phyloP scores from a whole-genome alignment of 2,329 filamentous ascomycete genomes.

The Aspergillus niger region DNA sequence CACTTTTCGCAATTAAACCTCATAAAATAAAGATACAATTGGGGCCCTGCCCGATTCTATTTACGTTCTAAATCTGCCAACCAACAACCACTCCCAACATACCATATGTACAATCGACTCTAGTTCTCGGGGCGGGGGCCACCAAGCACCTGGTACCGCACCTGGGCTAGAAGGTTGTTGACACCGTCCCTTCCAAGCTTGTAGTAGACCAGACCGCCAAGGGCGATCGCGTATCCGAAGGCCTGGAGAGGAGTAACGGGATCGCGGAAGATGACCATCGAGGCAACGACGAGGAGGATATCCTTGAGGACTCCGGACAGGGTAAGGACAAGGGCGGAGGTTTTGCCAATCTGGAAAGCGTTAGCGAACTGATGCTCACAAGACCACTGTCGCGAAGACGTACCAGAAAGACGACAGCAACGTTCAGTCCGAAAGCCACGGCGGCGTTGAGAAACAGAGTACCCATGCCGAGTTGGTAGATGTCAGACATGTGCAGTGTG shows the following conservation, averaged over 20 bases:
- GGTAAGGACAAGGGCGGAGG: constrained; percentile 78
- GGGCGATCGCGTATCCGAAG: constrained; percentile 73
- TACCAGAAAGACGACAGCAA: constrained; percentile 79
- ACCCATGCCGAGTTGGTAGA: constrained; percentile 64
- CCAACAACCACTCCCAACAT: not conserved
- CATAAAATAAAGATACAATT: not conserved
- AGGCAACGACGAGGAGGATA: constrained; percentile 73
- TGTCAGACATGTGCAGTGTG: constrained; percentile 70
- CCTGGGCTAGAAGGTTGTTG: not conserved
- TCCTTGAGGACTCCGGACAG: constrained; percentile 82
- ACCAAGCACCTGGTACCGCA: not conserved
- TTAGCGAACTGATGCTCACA: constrained; percentile 13
- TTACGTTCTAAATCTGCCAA: not conserved
- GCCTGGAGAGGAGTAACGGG: constrained; percentile 69
- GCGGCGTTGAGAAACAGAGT: constrained; percentile 70
- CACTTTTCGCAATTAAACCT: too few species aligned
- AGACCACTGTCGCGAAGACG: constrained; percentile 32
- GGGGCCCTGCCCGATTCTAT: constrained; percentile 1
- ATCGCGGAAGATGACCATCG: constrained; percentile 74
- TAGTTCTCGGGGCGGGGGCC: not conserved
- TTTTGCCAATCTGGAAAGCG: constrained; percentile 71
- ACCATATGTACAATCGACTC: not conserved
- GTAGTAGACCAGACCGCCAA: constrained; percentile 64
- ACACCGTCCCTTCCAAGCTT: constrained; percentile 53
- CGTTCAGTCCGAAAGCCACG: constrained; percentile 75